Percentiles rank a stretch among this genome's conserved stretches.
phyloP scores from a whole-genome alignment of 805 yeast genomes.

The Yarrowia sp. region DNA sequence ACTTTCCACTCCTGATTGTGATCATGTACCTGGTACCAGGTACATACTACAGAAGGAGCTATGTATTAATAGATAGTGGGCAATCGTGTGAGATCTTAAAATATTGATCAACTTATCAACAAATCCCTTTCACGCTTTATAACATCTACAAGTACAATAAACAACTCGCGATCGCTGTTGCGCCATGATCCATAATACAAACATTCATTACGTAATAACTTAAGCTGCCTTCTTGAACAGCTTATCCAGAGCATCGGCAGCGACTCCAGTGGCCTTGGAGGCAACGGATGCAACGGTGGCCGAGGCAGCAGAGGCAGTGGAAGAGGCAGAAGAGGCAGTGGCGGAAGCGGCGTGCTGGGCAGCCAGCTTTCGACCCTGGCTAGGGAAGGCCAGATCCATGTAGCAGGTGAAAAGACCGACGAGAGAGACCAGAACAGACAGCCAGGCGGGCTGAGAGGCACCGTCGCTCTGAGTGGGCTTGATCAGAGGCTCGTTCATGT shows the following conservation, averaged over 20 bases:
- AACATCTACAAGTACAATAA: too few species aligned
- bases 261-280: conserved; percentile 21
- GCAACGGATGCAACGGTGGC: conserved; percentile 20
- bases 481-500: conserved; percentile 36
- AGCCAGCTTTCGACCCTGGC: conserved; percentile 24
- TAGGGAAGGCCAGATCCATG: conserved; percentile 39
- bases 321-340: not conserved
- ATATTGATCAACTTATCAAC: too few species aligned
- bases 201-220: not conserved
- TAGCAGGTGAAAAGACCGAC: conserved; percentile 38
- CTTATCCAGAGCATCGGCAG: conserved; percentile 23
- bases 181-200: not conserved
- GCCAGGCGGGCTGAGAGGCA: conserved; percentile 34
- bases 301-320: conserved; percentile 17
- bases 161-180: not conserved
- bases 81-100: too few species aligned
- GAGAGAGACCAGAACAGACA: conserved; percentile 34
- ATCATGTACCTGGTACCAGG: too few species aligned
- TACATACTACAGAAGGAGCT: too few species aligned
- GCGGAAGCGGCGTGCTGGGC: conserved; percentile 5
- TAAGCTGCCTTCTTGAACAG: conserved; percentile 17
- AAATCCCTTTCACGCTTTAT: too few species aligned
- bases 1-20: too few species aligned
- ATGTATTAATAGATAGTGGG: too few species aligned
- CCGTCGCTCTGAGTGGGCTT: conserved; percentile 15